Percentiles rank a stretch among this genome's conserved stretches.
These are phyloP conservation scores for Scutellaria barbata DNA, from an alignment of 257 asterid species.

Conservation along the genomic window DNA sequence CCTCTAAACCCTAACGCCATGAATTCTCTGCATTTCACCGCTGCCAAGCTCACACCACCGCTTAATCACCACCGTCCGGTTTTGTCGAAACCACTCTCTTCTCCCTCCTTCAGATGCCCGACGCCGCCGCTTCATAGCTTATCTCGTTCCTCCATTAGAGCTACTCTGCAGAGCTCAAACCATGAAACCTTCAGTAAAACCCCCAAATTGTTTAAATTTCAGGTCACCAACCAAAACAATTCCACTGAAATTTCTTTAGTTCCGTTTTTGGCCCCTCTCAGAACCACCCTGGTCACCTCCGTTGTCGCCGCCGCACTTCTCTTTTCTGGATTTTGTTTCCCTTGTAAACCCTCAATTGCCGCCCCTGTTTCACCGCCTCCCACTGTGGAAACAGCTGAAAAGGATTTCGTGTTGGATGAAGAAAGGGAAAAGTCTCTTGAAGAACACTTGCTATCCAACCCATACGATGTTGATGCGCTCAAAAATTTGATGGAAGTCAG, in stretches of 20 bases:
- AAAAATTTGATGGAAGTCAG: conserved; percentile 68
- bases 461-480: conserved; percentile 58
- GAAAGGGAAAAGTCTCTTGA: conserved; percentile 60
- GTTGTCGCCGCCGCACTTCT: conserved; percentile 55
- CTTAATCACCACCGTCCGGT: conserved; percentile 39
- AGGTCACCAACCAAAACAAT: neutral
- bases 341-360: conserved; percentile 38
- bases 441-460: conserved; percentile 52
- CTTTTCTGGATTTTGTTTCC: conserved; percentile 39
- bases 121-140: conserved; percentile 38
- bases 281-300: conserved; percentile 45
- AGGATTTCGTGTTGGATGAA: conserved; percentile 41
- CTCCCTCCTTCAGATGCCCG: conserved; percentile 41
- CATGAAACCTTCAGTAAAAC: conserved; percentile 10
- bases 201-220: neutral
- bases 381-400: conserved; percentile 36
- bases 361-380: conserved; percentile 41
- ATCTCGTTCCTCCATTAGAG: conserved; percentile 39
- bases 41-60: conserved; percentile 42
- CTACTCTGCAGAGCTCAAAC: conserved; percentile 40
- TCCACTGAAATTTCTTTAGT: neutral
- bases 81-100: conserved; percentile 36
- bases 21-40: conserved; percentile 46
- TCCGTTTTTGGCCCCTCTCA: conserved; percentile 45
- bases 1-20: conserved; percentile 53